Evolutionary conservation across 352 stramenopile species (phyloP).

Genomic region (Saprolegnia diclina): DNA sequence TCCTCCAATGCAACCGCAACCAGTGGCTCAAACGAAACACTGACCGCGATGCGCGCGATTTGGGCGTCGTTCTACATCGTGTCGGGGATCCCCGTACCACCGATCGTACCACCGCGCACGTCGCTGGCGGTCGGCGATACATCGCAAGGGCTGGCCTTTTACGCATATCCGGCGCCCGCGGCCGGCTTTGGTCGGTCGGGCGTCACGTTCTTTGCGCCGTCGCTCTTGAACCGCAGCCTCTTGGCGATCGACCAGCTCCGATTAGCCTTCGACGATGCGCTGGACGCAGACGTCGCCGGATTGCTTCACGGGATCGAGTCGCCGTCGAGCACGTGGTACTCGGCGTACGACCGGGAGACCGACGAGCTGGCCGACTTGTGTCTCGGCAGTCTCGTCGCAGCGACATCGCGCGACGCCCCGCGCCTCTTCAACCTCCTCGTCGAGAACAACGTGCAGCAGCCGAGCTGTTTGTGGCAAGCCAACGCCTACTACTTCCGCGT

Average conservation of each 20-base stretch:
- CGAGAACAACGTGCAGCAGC: neutral
- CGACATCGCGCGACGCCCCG: neutral
- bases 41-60: neutral
- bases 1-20: neutral
- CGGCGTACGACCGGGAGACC: slow-evolving; percentile 13
- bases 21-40: neutral
- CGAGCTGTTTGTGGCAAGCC: slow-evolving; percentile 19
- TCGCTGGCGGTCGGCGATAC: neutral
- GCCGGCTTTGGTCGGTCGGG: slow-evolving; percentile 3
- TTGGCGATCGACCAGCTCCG: neutral
- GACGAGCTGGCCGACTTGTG: slow-evolving; percentile 24
- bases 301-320: slow-evolving; percentile 14
- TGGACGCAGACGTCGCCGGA: slow-evolving; percentile 13
- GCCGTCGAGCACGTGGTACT: slow-evolving; percentile 13
- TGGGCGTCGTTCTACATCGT: slow-evolving; percentile 9
- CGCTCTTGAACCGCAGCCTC: neutral
- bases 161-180: slow-evolving; percentile 13
- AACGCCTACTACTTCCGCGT: slow-evolving; percentile 12
- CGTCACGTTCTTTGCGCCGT: slow-evolving; percentile 16
- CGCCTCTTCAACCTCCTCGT: slow-evolving; percentile 5
- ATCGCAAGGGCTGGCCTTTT: slow-evolving; percentile 1
- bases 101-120: neutral
- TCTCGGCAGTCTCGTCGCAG: slow-evolving; percentile 5
- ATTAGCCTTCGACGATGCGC: neutral
- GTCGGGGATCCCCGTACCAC: slow-evolving; percentile 4